These are phyloP conservation scores for Gossypium anomalum DNA, from an alignment of 345 rosid species.

Conservation along the genomic window DNA sequence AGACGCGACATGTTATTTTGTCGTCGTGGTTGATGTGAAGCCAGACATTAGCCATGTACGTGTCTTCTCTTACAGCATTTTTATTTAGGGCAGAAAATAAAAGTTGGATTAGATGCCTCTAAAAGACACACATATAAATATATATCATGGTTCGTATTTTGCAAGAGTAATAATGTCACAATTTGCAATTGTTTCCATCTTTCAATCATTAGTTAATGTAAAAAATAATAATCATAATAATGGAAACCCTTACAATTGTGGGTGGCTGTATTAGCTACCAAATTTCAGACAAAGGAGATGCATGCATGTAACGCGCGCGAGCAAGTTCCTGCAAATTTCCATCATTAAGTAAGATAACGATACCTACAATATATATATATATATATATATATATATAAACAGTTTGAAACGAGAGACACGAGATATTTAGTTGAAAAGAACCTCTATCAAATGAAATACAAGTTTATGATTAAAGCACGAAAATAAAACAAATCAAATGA, in stretches of 20 bases:
- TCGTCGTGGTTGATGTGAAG: background rate
- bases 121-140: background rate
- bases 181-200: background rate
- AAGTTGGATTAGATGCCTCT: background rate
- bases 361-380: background rate
- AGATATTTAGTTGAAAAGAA: no score
- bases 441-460: no score
- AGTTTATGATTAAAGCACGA: no score
- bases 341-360: background rate
- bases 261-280: conserved; percentile 9
- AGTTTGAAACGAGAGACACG: background rate
- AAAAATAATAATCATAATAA: background rate
- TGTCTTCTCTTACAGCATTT: background rate
- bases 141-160: background rate
- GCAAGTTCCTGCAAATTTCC: conserved; percentile 1
- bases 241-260: background rate
- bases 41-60: background rate
- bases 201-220: background rate
- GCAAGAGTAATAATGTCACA: background rate
- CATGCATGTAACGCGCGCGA: background rate
- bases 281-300: background rate
- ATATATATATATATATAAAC: background rate
- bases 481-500: no score
- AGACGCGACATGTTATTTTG: conserved; percentile 10
- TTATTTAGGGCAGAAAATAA: background rate